These are phyloP conservation scores for Torrubiellomyces zombiae DNA, from an alignment of 2,329 filamentous ascomycete genomes.

Conservation along the genomic window DNA sequence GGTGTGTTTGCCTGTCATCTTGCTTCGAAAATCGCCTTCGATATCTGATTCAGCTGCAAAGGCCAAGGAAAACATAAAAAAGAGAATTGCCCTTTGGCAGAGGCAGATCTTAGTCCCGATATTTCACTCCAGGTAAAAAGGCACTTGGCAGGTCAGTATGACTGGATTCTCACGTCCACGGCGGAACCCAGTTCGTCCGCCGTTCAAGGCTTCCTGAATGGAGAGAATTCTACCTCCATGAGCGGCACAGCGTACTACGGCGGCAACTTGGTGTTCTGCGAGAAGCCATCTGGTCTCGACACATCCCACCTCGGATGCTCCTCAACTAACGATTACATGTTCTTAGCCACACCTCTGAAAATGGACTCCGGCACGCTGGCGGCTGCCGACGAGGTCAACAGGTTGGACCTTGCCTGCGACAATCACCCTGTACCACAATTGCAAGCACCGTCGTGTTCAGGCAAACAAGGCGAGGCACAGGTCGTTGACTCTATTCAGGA, in stretches of 20 bases:
- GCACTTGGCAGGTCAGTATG: constrained; percentile 32
- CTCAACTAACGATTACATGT: constrained; percentile 22
- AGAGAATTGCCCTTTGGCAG: constrained; percentile 11
- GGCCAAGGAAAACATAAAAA: too few species aligned
- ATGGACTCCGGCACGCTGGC: too few species aligned
- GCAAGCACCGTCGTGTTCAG: too few species aligned
- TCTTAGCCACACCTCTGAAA: constrained; percentile 29
- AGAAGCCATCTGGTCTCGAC: constrained; percentile 8
- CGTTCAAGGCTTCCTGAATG: constrained; percentile 5
- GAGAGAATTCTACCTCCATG: not conserved
- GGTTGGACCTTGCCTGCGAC: too few species aligned
- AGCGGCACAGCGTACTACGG: constrained; percentile 23
- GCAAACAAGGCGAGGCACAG: too few species aligned
- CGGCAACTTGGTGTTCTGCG: constrained; percentile 32
- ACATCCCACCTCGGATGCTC: constrained; percentile 5
- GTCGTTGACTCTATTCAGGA: too few species aligned
- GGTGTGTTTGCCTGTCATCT: too few species aligned
- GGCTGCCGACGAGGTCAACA: too few species aligned
- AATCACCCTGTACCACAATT: too few species aligned
- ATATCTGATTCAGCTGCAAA: constrained; percentile 2
- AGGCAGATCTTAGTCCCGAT: constrained; percentile 9
- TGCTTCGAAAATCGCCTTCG: too few species aligned
- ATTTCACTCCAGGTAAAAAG: constrained; percentile 19
- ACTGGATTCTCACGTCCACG: constrained; percentile 29
- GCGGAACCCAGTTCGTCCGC: constrained; percentile 10